Evolutionary conservation across 768 basidiomycete species (phyloP).

Genomic region (Tulasnella sp.): DNA sequence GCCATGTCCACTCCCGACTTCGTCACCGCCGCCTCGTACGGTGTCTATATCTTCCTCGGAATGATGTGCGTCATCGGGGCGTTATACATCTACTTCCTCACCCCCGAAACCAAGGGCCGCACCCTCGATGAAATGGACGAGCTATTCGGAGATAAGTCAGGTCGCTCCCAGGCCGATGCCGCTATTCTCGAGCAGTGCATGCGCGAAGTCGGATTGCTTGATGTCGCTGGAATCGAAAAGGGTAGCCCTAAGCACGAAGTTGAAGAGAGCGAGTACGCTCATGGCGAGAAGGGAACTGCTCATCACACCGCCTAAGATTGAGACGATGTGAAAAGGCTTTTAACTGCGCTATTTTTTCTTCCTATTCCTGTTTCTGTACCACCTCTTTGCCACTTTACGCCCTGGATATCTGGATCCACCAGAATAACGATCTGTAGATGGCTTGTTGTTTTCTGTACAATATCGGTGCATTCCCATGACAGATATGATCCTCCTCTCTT

Average conservation of each 20-base stretch:
- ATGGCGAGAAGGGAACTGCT: neutral
- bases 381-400: neutral
- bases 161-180: neutral
- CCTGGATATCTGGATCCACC: neutral
- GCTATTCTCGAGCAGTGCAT: neutral
- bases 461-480: neutral
- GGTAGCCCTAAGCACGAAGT: neutral
- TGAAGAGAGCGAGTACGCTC: neutral
- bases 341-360: neutral
- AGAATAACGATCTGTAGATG: neutral
- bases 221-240: neutral
- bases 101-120: slow-evolving; percentile 75
- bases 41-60: neutral
- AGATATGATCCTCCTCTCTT: neutral
- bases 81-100: slow-evolving; percentile 56
- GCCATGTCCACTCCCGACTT: slow-evolving; percentile 1
- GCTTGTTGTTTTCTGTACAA: neutral
- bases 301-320: neutral
- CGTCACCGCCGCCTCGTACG: neutral
- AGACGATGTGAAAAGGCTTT: too few relatives aligned
- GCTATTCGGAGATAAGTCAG: neutral
- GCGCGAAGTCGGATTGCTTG: neutral
- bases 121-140: slow-evolving; percentile 45
- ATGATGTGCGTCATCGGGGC: neutral
- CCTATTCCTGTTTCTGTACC: neutral